A percentile compares a stretch with the other conserved stretches of the same genome.
Conservation (phyloP, 331 rosid genomes). For the Pyrus hybrid region DNA sequence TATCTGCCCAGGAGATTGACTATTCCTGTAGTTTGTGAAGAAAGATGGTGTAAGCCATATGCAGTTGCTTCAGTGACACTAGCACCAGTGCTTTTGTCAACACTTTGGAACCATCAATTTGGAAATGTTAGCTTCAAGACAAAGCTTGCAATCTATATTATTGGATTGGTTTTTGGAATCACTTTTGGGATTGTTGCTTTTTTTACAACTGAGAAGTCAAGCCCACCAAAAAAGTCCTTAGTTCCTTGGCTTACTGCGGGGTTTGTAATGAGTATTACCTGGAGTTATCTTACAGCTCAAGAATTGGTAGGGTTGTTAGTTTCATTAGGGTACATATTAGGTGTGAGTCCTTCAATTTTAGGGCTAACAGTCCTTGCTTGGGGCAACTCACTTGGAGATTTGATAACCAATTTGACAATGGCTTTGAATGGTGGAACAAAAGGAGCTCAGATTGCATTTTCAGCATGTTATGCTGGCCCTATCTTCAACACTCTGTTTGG, state of each 20-base stretch:
- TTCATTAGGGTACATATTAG: slow-evolving; percentile 61
- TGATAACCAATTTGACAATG: slow-evolving; percentile 73
- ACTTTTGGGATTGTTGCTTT: slow-evolving; percentile 36
- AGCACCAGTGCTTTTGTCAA: slow-evolving; percentile 64
- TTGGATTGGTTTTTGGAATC: slow-evolving; percentile 39
- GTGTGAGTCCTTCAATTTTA: slow-evolving; percentile 59
- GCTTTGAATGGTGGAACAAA: slow-evolving; percentile 72
- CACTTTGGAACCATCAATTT: slow-evolving; percentile 27
- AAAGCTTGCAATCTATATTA: slow-evolving; percentile 23
- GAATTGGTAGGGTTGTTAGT: slow-evolving; percentile 76
- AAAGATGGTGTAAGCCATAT: slow-evolving; percentile 60
- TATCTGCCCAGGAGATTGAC: slow-evolving; percentile 78
- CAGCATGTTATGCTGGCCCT: slow-evolving; percentile 97
- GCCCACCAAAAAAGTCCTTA: slow-evolving; percentile 56
- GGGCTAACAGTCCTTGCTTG: slow-evolving; percentile 85
- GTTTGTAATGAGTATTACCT: slow-evolving; percentile 79
- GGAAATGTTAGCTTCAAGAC: slow-evolving; percentile 7
- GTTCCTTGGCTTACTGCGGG: slow-evolving; percentile 81
- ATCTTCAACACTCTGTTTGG: slow-evolving; percentile 72
- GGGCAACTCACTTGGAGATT: slow-evolving; percentile 91
- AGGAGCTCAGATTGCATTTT: slow-evolving; percentile 75
- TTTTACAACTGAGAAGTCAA: slow-evolving; percentile 42
- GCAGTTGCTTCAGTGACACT: slow-evolving; percentile 66
- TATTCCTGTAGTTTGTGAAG: slow-evolving; percentile 80
- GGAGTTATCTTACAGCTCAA: slow-evolving; percentile 83